Conservation (phyloP, 2,329 filamentous ascomycete genomes). For the Penicillium sp. region DNA sequence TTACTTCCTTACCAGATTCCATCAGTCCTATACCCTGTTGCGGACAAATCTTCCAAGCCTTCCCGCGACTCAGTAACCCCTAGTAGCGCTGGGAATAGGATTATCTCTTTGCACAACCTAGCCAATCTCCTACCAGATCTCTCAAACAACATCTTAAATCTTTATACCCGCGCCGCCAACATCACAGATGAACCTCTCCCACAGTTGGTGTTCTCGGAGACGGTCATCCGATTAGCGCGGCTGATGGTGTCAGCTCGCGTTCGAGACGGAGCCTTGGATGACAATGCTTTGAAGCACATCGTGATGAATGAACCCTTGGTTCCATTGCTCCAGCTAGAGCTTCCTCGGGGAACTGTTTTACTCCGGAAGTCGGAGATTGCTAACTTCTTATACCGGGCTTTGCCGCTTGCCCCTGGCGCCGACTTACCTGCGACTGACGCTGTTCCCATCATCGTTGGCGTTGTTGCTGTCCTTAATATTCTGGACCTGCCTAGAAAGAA, state of each 20-base stretch:
- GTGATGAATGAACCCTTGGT: conserved; percentile 50
- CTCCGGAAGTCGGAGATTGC: conserved; percentile 61
- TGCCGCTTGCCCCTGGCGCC: conserved; percentile 59
- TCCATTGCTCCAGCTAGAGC: conserved; percentile 31
- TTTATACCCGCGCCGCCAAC: conserved; percentile 53
- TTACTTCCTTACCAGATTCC: conserved; percentile 44
- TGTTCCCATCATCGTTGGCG: conserved; percentile 76
- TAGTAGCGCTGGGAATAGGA: conserved; percentile 46
- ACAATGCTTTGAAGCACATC: conserved; percentile 56
- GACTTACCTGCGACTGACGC: conserved; percentile 72
- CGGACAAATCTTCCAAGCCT: conserved; percentile 49
- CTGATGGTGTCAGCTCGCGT: conserved; percentile 51
- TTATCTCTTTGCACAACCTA: conserved; percentile 48
- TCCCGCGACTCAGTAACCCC: conserved; percentile 37
- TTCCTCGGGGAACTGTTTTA: conserved; percentile 42
- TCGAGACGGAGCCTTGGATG: conserved; percentile 50
- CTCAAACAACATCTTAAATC: conserved; percentile 54
- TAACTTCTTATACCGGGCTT: conserved; percentile 64
- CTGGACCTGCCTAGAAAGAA: conserved; percentile 85
- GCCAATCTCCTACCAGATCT: conserved; percentile 56
- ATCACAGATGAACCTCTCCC: conserved; percentile 54
- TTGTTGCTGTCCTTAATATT: conserved; percentile 77
- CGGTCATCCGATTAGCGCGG: conserved; percentile 54
- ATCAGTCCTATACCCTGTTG: conserved; percentile 50
- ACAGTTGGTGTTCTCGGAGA: conserved; percentile 55